phyloP scores from a whole-genome alignment of 306 rosid genomes.

The Hylodesmum podocarpum region DNA sequence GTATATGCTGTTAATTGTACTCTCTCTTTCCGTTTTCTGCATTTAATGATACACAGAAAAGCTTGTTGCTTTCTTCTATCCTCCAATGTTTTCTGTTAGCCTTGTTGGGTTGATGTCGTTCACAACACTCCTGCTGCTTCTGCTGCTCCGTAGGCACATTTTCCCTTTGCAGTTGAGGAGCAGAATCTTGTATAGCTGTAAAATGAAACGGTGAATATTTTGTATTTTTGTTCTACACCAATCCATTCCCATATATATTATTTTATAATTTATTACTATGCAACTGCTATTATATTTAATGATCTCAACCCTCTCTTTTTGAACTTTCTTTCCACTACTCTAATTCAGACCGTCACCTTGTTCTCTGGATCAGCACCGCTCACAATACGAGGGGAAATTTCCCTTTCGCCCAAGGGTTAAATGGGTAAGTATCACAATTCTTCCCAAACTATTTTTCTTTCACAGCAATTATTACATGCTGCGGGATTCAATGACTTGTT shows the following conservation, averaged over 20 bases:
- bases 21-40: constrained; percentile 35
- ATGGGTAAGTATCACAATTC: constrained; percentile 14
- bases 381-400: background rate
- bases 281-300: background rate
- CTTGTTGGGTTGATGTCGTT: constrained; percentile 45
- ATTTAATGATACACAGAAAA: constrained; percentile 41
- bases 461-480: background rate
- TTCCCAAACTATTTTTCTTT: background rate
- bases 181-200: constrained; percentile 49
- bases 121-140: constrained; percentile 34
- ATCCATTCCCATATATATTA: background rate
- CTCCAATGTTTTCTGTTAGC: constrained; percentile 41
- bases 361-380: constrained; percentile 34
- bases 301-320: background rate
- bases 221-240: background rate
- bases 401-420: background rate
- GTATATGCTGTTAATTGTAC: background rate
- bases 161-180: constrained; percentile 54
- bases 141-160: constrained; percentile 56
- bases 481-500: background rate
- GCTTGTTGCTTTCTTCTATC: constrained; percentile 42
- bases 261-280: background rate
- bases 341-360: constrained; percentile 28
- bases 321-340: constrained; percentile 32
- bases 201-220: constrained; percentile 35